Evolutionary conservation across 2,329 filamentous ascomycete genomes (phyloP).

Genomic region (Alternaria angustiovoidea): DNA sequence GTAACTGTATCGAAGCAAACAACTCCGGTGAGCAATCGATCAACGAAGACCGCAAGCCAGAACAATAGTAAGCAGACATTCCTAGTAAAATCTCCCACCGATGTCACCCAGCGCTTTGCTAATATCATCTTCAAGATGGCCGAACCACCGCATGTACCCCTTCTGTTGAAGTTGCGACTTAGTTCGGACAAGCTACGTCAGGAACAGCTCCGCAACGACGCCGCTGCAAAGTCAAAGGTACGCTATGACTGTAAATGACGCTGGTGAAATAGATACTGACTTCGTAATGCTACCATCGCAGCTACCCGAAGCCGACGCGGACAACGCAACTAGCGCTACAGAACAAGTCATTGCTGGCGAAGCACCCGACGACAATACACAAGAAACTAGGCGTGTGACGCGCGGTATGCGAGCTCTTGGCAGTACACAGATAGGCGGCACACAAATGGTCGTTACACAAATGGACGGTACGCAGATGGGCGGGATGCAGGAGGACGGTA

Average conservation of each 20-base stretch:
- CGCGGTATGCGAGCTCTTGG: not conserved
- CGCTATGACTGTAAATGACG: rapidly evolving
- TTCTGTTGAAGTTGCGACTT: not conserved
- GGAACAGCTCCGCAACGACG: not conserved
- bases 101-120: not conserved
- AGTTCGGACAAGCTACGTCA: not conserved
- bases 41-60: not conserved
- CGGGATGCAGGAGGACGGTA: not conserved
- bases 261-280: not conserved
- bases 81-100: not conserved
- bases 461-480: not conserved
- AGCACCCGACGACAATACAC: not conserved
- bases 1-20: not conserved
- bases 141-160: not conserved
- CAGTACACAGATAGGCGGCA: not conserved
- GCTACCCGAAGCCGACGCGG: not conserved
- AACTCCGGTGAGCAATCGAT: not conserved
- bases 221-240: not conserved
- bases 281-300: not conserved
- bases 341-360: not conserved
- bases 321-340: not conserved
- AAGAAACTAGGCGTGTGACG: not conserved
- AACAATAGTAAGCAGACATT: not conserved
- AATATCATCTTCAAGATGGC: not conserved
- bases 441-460: not conserved